These are phyloP conservation scores for Conidiobolus incongruus DNA, from an alignment of 371 early-diverging fungal species.

Conservation along the genomic window DNA sequence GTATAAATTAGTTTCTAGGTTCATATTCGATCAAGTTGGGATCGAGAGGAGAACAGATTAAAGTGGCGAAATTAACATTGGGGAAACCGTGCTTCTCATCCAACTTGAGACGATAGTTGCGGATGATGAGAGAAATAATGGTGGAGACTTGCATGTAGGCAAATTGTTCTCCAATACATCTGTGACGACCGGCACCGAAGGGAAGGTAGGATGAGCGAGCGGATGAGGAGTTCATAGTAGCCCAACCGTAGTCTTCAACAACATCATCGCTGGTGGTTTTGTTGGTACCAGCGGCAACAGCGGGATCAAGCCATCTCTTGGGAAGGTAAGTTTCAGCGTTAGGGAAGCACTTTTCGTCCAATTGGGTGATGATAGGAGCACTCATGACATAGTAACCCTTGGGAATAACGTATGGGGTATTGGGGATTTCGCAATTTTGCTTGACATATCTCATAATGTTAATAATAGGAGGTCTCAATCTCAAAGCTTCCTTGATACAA, in stretches of 20 bases:
- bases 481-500: conserved; percentile 71
- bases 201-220: conserved; percentile 76
- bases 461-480: conserved; percentile 84
- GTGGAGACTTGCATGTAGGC: conserved; percentile 91
- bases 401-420: conserved; percentile 62
- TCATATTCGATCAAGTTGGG: conserved; percentile 2
- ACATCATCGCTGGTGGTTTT: neutral
- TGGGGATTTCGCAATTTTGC: conserved; percentile 32
- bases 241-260: conserved; percentile 37
- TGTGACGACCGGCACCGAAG: conserved; percentile 94
- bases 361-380: conserved; percentile 58
- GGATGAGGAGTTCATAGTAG: conserved; percentile 49
- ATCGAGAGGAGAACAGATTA: conserved; percentile 37
- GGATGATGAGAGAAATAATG: conserved; percentile 53
- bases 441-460: conserved; percentile 82
- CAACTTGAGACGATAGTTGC: conserved; percentile 41
- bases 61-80: conserved; percentile 60
- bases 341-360: conserved; percentile 54
- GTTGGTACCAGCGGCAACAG: too few species aligned
- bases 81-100: conserved; percentile 45
- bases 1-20: too few species aligned
- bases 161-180: conserved; percentile 95
- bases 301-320: conserved; percentile 39
- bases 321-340: conserved; percentile 63
- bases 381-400: conserved; percentile 72